Conservation (phyloP, 2,329 filamentous ascomycete species). For the Xylariales sp. region DNA sequence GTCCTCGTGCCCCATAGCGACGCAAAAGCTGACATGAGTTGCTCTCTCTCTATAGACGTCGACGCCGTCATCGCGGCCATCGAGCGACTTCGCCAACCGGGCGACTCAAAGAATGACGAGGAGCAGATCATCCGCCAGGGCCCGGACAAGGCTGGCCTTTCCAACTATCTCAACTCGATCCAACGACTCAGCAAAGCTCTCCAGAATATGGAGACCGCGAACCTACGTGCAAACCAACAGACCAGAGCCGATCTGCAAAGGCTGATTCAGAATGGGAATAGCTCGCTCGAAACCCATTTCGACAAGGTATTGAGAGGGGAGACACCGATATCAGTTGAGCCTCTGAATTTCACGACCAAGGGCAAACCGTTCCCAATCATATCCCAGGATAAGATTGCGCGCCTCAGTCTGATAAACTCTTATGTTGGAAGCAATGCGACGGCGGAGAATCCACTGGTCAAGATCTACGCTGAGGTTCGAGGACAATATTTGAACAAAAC, state of each 20-base stretch:
- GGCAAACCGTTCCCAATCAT: slow-evolving; percentile 78
- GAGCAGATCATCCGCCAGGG: slow-evolving; percentile 86
- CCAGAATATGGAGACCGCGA: slow-evolving; percentile 79
- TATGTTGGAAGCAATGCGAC: slow-evolving; percentile 61
- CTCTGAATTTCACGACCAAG: slow-evolving; percentile 89
- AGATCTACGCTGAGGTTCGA: slow-evolving; percentile 79
- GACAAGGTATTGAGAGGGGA: slow-evolving; percentile 70
- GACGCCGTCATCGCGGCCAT: slow-evolving; percentile 83
- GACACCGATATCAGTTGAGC: slow-evolving; percentile 76
- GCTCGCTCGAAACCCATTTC: slow-evolving; percentile 80
- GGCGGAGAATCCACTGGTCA: slow-evolving; percentile 66
- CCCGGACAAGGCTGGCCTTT: slow-evolving; percentile 76
- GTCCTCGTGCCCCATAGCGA: too few species aligned
- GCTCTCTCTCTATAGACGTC: slow-evolving; percentile 63
- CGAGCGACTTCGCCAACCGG: slow-evolving; percentile 81
- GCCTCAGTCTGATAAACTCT: slow-evolving; percentile 72
- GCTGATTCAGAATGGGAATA: slow-evolving; percentile 73
- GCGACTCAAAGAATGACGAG: slow-evolving; percentile 86
- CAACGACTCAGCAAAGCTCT: slow-evolving; percentile 86
- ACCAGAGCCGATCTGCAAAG: slow-evolving; percentile 75
- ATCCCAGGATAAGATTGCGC: slow-evolving; percentile 68
- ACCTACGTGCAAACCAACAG: slow-evolving; percentile 85
- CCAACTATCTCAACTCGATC: slow-evolving; percentile 82
- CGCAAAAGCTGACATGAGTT: background rate
- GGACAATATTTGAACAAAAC: slow-evolving; percentile 81